Evolutionary conservation across 164 flowering plant species (phyloP).

Genomic region (Aristolochia fimbriata): DNA sequence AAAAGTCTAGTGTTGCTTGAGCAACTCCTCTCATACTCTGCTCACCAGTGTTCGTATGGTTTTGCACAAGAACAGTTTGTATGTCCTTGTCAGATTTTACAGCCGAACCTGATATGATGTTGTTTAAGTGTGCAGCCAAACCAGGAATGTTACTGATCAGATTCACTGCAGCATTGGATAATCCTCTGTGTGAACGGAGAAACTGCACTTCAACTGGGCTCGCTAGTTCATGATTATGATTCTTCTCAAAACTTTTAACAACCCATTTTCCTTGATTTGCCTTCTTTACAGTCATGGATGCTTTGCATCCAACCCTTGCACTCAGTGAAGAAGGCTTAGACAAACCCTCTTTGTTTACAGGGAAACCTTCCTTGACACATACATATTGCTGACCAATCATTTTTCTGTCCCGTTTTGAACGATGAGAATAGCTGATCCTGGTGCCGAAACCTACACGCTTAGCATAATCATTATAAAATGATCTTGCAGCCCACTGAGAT

Average conservation of each 20-base stretch:
- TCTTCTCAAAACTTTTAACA: slow-evolving; percentile 6
- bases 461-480: slow-evolving; percentile 11
- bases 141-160: neutral
- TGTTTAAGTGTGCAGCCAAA: neutral
- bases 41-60: neutral
- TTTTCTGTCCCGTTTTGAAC: slow-evolving; percentile 7
- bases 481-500: slow-evolving; percentile 4
- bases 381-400: slow-evolving; percentile 6
- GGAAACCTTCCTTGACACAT: slow-evolving; percentile 11
- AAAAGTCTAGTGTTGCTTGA: slow-evolving; percentile 4
- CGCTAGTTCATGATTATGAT: slow-evolving; percentile 7
- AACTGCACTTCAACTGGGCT: slow-evolving; percentile 7
- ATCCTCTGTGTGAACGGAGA: neutral
- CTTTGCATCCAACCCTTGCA: slow-evolving; percentile 7
- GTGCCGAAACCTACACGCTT: slow-evolving; percentile 7
- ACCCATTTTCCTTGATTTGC: slow-evolving; percentile 5
- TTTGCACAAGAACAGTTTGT: neutral
- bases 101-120: neutral
- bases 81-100: neutral
- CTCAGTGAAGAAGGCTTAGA: neutral
- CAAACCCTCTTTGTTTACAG: slow-evolving; percentile 5
- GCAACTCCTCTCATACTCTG: slow-evolving; percentile 4
- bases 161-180: slow-evolving; percentile 1
- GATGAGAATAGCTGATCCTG: slow-evolving; percentile 5
- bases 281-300: slow-evolving; percentile 8